Evolutionary conservation across 225 moss, liverwort and hornwort genomes (phyloP).

Genomic region (Polytrichum commune): DNA sequence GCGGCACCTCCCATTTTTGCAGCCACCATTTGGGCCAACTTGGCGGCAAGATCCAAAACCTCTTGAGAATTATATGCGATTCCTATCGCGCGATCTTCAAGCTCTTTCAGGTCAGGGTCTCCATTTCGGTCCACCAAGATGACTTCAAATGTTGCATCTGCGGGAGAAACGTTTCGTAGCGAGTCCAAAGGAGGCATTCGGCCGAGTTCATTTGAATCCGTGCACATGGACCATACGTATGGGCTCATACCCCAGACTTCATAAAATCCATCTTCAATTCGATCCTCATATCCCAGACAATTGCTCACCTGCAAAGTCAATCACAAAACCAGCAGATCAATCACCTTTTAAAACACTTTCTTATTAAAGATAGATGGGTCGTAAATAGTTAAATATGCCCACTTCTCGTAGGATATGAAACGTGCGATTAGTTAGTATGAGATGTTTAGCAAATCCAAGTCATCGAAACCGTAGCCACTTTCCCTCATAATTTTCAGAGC

Average conservation of each 20-base stretch:
- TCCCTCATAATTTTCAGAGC: too few relatives aligned
- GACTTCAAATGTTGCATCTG: conserved; percentile 55
- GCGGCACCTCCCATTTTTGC: conserved; percentile 77
- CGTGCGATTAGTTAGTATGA: too few relatives aligned
- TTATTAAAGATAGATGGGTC: too few relatives aligned
- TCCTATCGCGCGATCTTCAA: conserved; percentile 82
- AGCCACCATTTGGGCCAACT: conserved; percentile 84
- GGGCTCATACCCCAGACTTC: conserved; percentile 99
- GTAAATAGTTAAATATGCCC: too few relatives aligned
- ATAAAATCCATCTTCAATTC: conserved; percentile 95
- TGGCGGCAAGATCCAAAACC: conserved; percentile 78
- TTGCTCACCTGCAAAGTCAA: conserved; percentile 68
- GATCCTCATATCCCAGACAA: conserved; percentile 85
- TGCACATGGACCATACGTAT: conserved; percentile 99
- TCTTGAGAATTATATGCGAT: conserved; percentile 87
- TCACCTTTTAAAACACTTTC: too few relatives aligned
- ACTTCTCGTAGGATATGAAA: too few relatives aligned
- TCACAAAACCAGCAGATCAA: neutral
- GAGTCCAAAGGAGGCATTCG: conserved; percentile 90
- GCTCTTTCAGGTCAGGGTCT: conserved; percentile 68
- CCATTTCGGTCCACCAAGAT: conserved; percentile 74
- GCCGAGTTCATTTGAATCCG: conserved; percentile 86
- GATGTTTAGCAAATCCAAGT: too few relatives aligned
- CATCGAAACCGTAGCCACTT: too few relatives aligned
- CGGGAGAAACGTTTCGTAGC: conserved; percentile 43